A percentile compares a stretch with the other conserved stretches of the same genome.
Conservation (phyloP, 2,329 filamentous ascomycete species). For the Claviceps maximensis region DNA sequence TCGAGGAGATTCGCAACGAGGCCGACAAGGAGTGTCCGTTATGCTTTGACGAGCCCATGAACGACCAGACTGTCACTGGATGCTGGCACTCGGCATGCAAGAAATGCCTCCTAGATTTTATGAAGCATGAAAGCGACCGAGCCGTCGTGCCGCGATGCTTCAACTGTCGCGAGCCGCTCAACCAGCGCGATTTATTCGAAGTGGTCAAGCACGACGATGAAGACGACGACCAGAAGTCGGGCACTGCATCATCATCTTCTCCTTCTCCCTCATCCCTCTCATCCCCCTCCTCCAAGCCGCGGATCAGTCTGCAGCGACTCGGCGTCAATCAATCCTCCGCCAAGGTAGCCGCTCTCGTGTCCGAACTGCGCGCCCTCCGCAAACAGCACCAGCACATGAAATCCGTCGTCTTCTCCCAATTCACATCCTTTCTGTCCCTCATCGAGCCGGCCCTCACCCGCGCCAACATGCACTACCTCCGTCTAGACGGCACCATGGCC, state of each 20-base stretch:
- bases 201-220: constrained; percentile 66
- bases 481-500: constrained; percentile 80
- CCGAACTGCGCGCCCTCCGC: constrained; percentile 57
- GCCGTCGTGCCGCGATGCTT: constrained; percentile 71
- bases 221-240: constrained; percentile 16
- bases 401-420: constrained; percentile 91
- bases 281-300: constrained; percentile 25
- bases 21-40: constrained; percentile 84
- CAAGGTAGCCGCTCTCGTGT: constrained; percentile 72
- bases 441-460: constrained; percentile 68
- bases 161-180: constrained; percentile 76
- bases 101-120: constrained; percentile 79
- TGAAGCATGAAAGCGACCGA: constrained; percentile 72
- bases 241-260: no score
- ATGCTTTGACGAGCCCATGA: constrained; percentile 91
- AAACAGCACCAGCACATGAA: constrained; percentile 58
- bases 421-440: constrained; percentile 88
- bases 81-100: constrained; percentile 98
- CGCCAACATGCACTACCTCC: constrained; percentile 64
- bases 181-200: constrained; percentile 76
- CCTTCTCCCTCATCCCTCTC: not conserved
- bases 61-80: constrained; percentile 82
- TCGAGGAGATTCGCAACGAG: constrained; percentile 85
- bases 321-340: constrained; percentile 62
- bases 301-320: constrained; percentile 47